phyloP scores from a whole-genome alignment of 495 filamentous ascomycete species.

The Penicillium flavigenum region DNA sequence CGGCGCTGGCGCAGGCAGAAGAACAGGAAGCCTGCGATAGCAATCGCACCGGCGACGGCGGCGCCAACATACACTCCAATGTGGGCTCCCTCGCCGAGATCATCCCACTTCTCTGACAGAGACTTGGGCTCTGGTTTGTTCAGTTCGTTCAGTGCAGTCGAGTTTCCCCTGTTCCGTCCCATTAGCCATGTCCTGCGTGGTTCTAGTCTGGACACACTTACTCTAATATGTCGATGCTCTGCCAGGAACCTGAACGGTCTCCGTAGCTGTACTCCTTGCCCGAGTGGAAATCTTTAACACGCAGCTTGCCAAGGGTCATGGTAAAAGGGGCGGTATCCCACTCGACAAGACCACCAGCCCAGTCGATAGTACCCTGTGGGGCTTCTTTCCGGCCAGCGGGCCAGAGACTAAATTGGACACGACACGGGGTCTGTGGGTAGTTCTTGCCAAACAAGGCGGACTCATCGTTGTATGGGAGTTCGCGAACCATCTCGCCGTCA shows the following conservation, averaged over 20 bases:
- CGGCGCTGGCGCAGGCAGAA: slow-evolving; percentile 68
- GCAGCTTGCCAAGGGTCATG: slow-evolving; percentile 60
- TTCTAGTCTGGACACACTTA: slow-evolving; percentile 37
- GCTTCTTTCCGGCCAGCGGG: slow-evolving; percentile 68
- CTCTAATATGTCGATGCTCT: slow-evolving; percentile 47
- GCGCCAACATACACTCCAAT: slow-evolving; percentile 58
- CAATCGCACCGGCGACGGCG: slow-evolving; percentile 51
- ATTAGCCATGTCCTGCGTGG: not conserved
- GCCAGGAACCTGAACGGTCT: slow-evolving; percentile 33
- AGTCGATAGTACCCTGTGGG: slow-evolving; percentile 45
- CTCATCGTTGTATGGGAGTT: slow-evolving; percentile 54
- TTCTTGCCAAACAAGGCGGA: slow-evolving; percentile 54
- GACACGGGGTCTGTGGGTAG: slow-evolving; percentile 89
- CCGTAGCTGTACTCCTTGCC: slow-evolving; percentile 42
- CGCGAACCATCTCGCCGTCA: slow-evolving; percentile 67
- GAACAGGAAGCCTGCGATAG: slow-evolving; percentile 49
- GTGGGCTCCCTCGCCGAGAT: slow-evolving; percentile 52
- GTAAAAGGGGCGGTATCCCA: slow-evolving; percentile 66
- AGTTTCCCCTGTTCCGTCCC: slow-evolving; percentile 50
- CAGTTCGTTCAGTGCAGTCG: slow-evolving; percentile 44
- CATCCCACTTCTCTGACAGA: slow-evolving; percentile 57
- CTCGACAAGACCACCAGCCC: slow-evolving; percentile 57
- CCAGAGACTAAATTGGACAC: slow-evolving; percentile 79
- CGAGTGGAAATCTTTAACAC: slow-evolving; percentile 39
- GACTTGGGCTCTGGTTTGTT: slow-evolving; percentile 39